phyloP scores from a whole-genome alignment of 768 basidiomycete genomes.

The Russula sp. region DNA sequence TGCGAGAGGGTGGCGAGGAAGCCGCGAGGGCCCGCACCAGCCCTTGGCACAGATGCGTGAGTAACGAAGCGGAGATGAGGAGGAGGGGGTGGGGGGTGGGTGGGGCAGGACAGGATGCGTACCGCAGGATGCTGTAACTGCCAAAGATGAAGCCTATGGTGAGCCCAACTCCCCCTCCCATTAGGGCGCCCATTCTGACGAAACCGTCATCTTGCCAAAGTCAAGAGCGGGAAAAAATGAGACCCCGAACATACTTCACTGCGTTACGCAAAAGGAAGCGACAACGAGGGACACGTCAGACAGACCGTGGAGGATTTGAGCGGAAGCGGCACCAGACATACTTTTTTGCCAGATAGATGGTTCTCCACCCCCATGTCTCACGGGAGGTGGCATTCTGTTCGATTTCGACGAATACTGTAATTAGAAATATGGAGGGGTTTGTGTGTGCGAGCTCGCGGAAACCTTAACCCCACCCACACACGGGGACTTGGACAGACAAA shows the following conservation, averaged over 20 bases:
- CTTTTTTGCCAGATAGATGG: slow-evolving; percentile 27
- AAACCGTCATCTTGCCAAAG: slow-evolving; percentile 9
- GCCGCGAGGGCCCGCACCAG: slow-evolving; percentile 88
- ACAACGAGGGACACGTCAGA: slow-evolving; percentile 14
- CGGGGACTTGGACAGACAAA: neutral
- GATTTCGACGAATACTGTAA: neutral
- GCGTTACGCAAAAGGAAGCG: slow-evolving; percentile 8
- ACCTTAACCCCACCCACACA: slow-evolving; percentile 8
- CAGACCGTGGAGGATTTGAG: neutral
- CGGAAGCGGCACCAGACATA: slow-evolving; percentile 6
- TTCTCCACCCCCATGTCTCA: slow-evolving; percentile 18
- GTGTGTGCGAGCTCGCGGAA: neutral
- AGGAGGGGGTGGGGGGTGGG: neutral
- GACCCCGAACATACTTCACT: slow-evolving; percentile 52
- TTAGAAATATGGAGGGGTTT: neutral
- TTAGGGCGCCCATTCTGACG: slow-evolving; percentile 83
- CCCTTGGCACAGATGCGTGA: slow-evolving; percentile 39
- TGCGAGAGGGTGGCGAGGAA: slow-evolving; percentile 87
- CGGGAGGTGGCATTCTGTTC: slow-evolving; percentile 20
- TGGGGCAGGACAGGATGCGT: slow-evolving; percentile 27
- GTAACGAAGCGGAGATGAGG: neutral
- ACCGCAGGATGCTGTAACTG: slow-evolving; percentile 87
- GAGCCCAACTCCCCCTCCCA: slow-evolving; percentile 90
- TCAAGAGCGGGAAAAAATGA: slow-evolving; percentile 4
- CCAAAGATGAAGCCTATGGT: slow-evolving; percentile 98